Conservation (phyloP, 331 rosid genomes). For the Rhamnella rubrinervis region DNA sequence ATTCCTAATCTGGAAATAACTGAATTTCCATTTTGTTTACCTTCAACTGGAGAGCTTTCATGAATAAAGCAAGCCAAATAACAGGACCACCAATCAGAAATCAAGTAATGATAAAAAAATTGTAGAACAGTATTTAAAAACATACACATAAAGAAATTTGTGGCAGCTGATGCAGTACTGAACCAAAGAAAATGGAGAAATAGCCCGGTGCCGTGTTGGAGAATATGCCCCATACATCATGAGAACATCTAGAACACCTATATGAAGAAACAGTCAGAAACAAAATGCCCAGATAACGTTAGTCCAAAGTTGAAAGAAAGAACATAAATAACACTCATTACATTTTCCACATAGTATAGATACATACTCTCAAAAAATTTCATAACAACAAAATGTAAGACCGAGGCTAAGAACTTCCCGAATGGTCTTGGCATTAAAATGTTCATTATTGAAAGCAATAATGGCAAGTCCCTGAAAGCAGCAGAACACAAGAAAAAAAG, state of each 20-base stretch:
- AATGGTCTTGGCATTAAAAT: constrained; percentile 63
- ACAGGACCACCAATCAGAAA: constrained; percentile 14
- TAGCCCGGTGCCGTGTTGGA: constrained; percentile 69
- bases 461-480: constrained; percentile 64
- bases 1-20: constrained; percentile 42
- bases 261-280: constrained; percentile 21
- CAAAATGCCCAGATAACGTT: neutral
- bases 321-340: neutral
- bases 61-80: constrained; percentile 33
- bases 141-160: constrained; percentile 82
- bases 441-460: constrained; percentile 74
- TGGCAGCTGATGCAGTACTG: constrained; percentile 61
- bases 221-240: constrained; percentile 98
- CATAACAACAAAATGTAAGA: constrained; percentile 88
- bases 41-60: constrained; percentile 85
- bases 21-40: constrained; percentile 43
- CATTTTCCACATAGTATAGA: constrained; percentile 1
- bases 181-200: constrained; percentile 89
- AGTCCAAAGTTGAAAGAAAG: neutral
- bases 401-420: constrained; percentile 89
- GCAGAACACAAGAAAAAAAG: no score
- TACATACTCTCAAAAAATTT: constrained; percentile 84
- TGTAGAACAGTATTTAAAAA: constrained; percentile 12
- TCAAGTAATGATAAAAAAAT: constrained; percentile 4
- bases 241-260: constrained; percentile 86